Conservation (phyloP, 2,329 filamentous ascomycete species). For the Aschersonia sp. region DNA sequence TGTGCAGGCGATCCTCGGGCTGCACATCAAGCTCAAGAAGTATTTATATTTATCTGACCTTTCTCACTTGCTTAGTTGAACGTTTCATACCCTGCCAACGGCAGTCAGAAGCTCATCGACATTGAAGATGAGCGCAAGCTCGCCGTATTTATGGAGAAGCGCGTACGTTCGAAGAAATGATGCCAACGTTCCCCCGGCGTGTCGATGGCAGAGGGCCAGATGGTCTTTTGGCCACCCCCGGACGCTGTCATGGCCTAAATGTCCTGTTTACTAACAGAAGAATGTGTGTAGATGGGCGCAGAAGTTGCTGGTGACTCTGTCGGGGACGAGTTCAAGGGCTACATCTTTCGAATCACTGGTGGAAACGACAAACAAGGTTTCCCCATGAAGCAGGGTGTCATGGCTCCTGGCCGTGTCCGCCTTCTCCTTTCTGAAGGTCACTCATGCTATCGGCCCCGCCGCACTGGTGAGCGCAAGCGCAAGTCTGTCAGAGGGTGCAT, state of each 20-base stretch:
- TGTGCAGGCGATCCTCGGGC: not conserved
- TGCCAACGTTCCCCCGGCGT: too few relatives aligned
- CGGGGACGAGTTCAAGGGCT: conserved; percentile 99
- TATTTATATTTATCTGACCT: conserved; percentile 15
- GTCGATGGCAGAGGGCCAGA: too few relatives aligned
- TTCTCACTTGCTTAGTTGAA: conserved; percentile 34
- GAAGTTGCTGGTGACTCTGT: conserved; percentile 90
- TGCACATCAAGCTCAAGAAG: too few relatives aligned
- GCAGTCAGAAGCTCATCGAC: conserved; percentile 98
- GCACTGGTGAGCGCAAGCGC: conserved; percentile 96
- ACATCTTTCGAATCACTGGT: conserved; percentile 98
- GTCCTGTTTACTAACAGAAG: not conserved
- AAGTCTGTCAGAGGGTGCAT: conserved; percentile 99
- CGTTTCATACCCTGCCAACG: conserved; percentile 89
- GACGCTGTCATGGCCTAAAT: not conserved
- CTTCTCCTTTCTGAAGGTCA: conserved; percentile 93
- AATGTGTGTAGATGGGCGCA: conserved; percentile 54
- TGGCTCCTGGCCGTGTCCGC: conserved; percentile 96
- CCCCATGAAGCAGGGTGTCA: conserved; percentile 99
- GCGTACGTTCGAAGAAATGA: conserved; percentile 41
- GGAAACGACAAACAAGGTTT: conserved; percentile 99
- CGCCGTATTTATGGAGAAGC: conserved; percentile 97
- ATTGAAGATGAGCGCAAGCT: conserved; percentile 99
- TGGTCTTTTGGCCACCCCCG: not conserved
- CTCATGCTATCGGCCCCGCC: conserved; percentile 98